These are phyloP conservation scores for Aurifilum marmelostoma DNA, from an alignment of 2,329 filamentous ascomycete species.

Conservation along the genomic window DNA sequence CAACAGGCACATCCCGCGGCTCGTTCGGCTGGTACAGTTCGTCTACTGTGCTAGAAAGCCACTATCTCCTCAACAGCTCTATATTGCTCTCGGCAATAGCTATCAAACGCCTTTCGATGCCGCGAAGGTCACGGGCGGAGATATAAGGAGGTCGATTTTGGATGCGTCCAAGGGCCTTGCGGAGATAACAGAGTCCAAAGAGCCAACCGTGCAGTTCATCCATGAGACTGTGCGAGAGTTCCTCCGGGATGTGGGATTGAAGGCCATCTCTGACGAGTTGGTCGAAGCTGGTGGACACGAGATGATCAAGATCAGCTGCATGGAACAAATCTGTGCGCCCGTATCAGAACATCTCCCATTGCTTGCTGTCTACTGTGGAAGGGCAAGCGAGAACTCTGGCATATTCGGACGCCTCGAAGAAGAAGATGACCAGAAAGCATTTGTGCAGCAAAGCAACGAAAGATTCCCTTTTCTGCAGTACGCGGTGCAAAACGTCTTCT, in stretches of 20 bases:
- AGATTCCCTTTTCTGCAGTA: slow-evolving; percentile 52
- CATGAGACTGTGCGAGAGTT: slow-evolving; percentile 56
- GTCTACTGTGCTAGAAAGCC: slow-evolving; percentile 54
- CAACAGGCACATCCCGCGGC: slow-evolving; percentile 40
- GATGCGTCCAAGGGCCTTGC: slow-evolving; percentile 55
- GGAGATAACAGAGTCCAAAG: slow-evolving; percentile 42
- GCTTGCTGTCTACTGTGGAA: neutral
- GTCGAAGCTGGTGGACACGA: slow-evolving; percentile 46
- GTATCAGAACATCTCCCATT: neutral
- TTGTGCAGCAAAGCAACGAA: neutral
- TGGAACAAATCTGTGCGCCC: slow-evolving; percentile 40
- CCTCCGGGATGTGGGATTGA: slow-evolving; percentile 40
- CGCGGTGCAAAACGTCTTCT: slow-evolving; percentile 43
- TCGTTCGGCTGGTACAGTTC: slow-evolving; percentile 55
- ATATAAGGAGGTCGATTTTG: slow-evolving; percentile 41
- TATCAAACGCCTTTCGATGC: neutral
- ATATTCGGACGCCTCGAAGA: too few relatives aligned
- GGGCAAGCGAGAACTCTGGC: neutral
- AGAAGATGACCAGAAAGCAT: neutral
- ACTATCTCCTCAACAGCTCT: slow-evolving; percentile 48
- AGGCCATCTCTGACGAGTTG: slow-evolving; percentile 35
- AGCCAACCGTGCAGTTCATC: slow-evolving; percentile 53
- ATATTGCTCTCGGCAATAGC: slow-evolving; percentile 36
- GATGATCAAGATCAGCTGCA: slow-evolving; percentile 48
- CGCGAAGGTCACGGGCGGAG: slow-evolving; percentile 17